A percentile compares a stretch with the other conserved stretches of the same genome.
phyloP scores from a whole-genome alignment of 129 eudicot species.

The Ambrosia artemisiifolia region DNA sequence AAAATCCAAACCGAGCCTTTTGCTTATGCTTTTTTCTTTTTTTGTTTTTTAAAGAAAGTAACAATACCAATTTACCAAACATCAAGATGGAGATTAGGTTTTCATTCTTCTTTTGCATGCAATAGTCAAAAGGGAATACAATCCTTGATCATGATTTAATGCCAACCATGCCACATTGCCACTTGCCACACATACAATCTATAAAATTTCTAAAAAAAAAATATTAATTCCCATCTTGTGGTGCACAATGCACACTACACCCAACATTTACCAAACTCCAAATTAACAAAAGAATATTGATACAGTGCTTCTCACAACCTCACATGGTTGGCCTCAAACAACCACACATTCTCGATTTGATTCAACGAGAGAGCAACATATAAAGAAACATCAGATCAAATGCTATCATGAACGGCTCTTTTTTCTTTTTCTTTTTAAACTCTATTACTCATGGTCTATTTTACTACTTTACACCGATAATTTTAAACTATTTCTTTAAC shows the following conservation, averaged over 20 bases:
- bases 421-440: background rate
- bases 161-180: conserved; percentile 9
- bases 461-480: no score
- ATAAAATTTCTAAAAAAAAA: no score
- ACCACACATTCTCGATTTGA: background rate
- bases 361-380: background rate
- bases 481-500: no score
- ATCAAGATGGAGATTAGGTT: background rate
- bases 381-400: background rate
- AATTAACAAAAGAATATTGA: conserved; percentile 4
- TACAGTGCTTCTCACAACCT: background rate
- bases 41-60: background rate
- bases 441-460: no score
- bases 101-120: background rate
- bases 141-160: background rate
- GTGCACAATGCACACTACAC: conserved; percentile 17
- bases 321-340: conserved; percentile 14
- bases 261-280: conserved; percentile 13
- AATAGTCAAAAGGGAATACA: background rate
- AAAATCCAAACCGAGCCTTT: background rate
- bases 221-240: background rate
- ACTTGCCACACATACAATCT: no score
- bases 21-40: background rate
- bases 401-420: background rate
- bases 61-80: background rate